Base-by-base conservation (phyloP, 2,329 filamentous ascomycete genomes). In the Cryphonectria radicalis region DNA sequence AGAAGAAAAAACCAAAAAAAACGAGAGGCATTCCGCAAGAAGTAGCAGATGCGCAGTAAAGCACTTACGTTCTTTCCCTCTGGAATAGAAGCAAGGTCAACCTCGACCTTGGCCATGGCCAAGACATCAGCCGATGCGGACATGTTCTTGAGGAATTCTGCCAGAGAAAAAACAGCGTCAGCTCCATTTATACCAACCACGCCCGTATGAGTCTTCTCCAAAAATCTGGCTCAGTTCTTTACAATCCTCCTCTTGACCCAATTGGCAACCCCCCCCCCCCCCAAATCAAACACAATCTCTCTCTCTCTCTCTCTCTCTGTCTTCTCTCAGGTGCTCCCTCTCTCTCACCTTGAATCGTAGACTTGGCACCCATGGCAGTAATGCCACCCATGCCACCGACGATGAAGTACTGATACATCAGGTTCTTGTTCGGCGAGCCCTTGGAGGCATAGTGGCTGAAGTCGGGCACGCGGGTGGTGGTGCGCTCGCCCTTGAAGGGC, bases 131-230 rank as follows among this genome's bases (percentile, higher is more conserved):
- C 96, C 74, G 96, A 99, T 75, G 96, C 96, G 79, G 95, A 97
- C 97, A 99, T 98, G 91, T 98, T 99, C 87, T 97, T 94, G 76
- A 99, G 89, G 90, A 99, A 99, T 86, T 99, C 96, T 99, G 84
- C 76, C 35, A 57, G 62, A 55, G 57, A 59, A 19, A n/a, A 37
- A 32, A 37, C 6, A 57, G 19, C 28, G 70, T 73, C 68, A 73
- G 72, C 63, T 46, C 40, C 63, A n/a, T 13, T 19, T 22, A 35
- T 17, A 25, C 6, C 5, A 4, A 35, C 46, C 50, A 28, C 10
- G 11, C 1, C 22, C 37, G 40, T 40, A 10, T 17, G 10, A 8
- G n/a, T 19, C 22, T 55, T 55, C n/a, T 46, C 10, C 10, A 10
- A 17, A n/a, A 17, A 17, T 25, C 53, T 11, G 13, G 19, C 7